Conservation (phyloP, 345 rosid species). For the Lagerstroemia speciosa region DNA sequence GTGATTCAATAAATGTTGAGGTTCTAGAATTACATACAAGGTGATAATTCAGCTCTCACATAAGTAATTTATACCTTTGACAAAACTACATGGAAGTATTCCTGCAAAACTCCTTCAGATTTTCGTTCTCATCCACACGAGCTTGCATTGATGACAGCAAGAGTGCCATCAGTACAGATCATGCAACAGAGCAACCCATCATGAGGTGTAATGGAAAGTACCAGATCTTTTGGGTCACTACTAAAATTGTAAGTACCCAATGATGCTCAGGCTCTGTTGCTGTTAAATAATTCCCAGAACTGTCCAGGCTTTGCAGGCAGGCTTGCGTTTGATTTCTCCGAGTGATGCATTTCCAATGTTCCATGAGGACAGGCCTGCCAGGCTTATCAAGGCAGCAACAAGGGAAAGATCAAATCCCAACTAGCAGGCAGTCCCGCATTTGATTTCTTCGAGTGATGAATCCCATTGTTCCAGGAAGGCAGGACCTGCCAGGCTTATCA, state of each 20-base stretch:
- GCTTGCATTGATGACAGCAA: slow-evolving; percentile 1
- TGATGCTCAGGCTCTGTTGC: neutral
- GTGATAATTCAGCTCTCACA: slow-evolving; percentile 59
- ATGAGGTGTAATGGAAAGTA: slow-evolving; percentile 17
- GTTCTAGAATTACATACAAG: slow-evolving; percentile 66
- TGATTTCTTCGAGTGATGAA: neutral
- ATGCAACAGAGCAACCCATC: slow-evolving; percentile 45
- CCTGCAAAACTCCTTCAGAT: slow-evolving; percentile 62
- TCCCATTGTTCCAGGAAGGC: neutral
- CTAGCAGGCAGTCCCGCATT: neutral
- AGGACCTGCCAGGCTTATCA: slow-evolving; percentile 33
- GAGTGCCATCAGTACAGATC: slow-evolving; percentile 33
- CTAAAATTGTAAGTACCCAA: neutral
- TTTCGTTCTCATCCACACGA: slow-evolving; percentile 33
- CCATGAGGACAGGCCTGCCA: too few relatives aligned
- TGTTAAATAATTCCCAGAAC: neutral
- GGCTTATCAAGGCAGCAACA: too few relatives aligned
- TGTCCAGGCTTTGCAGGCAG: neutral
- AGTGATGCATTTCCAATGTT: too few relatives aligned
- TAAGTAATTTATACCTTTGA: slow-evolving; percentile 50
- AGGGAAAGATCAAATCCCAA: too few relatives aligned
- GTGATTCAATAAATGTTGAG: slow-evolving; percentile 57
- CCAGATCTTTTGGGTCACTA: slow-evolving; percentile 21
- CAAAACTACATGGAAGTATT: slow-evolving; percentile 53
- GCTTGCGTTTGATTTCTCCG: too few relatives aligned